Percentiles rank a stretch among this genome's conserved stretches.
phyloP scores from a whole-genome alignment of 495 filamentous ascomycete species.

The Neurospora pannonica region DNA sequence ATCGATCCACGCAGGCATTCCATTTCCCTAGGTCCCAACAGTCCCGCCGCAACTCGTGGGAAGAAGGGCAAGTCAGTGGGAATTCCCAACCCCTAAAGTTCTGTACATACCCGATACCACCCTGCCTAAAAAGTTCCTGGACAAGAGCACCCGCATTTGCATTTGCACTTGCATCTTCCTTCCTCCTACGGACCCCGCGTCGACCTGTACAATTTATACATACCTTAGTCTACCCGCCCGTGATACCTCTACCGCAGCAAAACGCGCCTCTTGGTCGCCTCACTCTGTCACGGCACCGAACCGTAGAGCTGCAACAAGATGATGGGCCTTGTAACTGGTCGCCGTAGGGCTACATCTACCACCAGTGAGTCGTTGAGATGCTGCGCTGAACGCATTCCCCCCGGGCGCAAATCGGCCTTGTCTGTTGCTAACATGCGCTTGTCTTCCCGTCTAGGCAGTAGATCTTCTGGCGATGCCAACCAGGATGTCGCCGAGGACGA shows the following conservation, averaged over 20 bases:
- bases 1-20: neutral
- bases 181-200: neutral
- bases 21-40: neutral
- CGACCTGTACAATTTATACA: neutral
- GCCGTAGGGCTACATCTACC: constrained; percentile 27
- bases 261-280: neutral
- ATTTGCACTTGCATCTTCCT: neutral
- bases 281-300: neutral
- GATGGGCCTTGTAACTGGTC: constrained; percentile 25
- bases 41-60: neutral
- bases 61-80: neutral
- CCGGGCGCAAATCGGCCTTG: neutral
- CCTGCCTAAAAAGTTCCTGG: neutral
- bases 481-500: constrained; percentile 54
- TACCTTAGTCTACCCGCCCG: neutral
- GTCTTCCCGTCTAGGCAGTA: constrained; percentile 30
- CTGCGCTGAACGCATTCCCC: neutral
- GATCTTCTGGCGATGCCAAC: constrained; percentile 33
- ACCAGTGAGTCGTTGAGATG: constrained; percentile 23
- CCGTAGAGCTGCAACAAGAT: constrained; percentile 6
- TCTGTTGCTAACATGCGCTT: constrained; percentile 6
- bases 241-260: neutral
- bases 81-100: neutral
- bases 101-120: neutral
- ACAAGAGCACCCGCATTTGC: neutral